Evolutionary conservation across 2,329 filamentous ascomycete species (phyloP).

Genomic region (Exophiala viscosa): DNA sequence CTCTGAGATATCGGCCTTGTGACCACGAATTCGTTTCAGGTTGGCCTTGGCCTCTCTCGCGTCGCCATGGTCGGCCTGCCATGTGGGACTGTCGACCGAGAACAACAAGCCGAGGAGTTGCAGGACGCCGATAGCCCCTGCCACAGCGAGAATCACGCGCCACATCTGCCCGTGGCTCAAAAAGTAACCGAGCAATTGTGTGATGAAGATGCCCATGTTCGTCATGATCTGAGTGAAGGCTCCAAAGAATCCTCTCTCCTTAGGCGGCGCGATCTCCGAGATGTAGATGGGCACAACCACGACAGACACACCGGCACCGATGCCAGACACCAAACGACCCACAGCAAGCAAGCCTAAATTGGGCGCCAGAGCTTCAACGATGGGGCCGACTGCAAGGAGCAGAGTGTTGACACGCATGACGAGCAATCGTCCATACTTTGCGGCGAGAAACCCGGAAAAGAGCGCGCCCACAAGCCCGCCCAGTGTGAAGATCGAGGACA

Average conservation of each 20-base stretch:
- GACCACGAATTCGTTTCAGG: conserved; percentile 73
- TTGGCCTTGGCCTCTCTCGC: conserved; percentile 60
- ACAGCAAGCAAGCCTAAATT: conserved; percentile 65
- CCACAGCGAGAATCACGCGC: conserved; percentile 76
- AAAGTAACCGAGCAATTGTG: conserved; percentile 84
- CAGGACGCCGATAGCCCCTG: conserved; percentile 62
- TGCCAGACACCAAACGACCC: conserved; percentile 74
- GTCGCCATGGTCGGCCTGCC: conserved; percentile 68
- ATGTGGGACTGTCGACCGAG: conserved; percentile 84
- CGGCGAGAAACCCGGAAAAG: conserved; percentile 71
- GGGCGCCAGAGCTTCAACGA: conserved; percentile 68
- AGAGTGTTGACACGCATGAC: conserved; percentile 74
- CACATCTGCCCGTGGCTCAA: conserved; percentile 74
- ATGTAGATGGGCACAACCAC: conserved; percentile 95
- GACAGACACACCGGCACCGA: conserved; percentile 82
- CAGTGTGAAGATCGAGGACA: conserved; percentile 90
- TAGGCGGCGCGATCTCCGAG: conserved; percentile 78
- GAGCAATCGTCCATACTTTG: conserved; percentile 68
- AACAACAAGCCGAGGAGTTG: conserved; percentile 69
- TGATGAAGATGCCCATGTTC: conserved; percentile 81
- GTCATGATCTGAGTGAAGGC: conserved; percentile 88
- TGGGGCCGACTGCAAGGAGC: conserved; percentile 71
- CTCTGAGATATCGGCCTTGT: conserved; percentile 63
- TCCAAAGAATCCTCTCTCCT: conserved; percentile 73
- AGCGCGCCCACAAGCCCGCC: conserved; percentile 84